Percentiles rank a stretch among this genome's conserved stretches.
Evolutionary conservation across 2,329 filamentous ascomycete genomes (phyloP).

Genomic region (Coniochaeta sp.): DNA sequence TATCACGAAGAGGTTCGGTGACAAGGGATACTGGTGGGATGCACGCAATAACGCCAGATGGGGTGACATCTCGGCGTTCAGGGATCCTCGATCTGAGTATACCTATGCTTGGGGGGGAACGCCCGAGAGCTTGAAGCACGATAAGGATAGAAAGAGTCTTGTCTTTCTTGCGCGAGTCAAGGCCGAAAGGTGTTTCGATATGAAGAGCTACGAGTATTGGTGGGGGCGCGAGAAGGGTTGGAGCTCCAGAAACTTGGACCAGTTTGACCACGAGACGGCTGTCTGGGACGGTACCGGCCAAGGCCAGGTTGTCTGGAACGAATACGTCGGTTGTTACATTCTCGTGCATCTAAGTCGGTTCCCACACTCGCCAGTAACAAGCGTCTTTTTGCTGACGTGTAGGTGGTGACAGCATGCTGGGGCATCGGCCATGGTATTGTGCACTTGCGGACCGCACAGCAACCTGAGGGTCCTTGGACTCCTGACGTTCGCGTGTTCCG

Average conservation of each 20-base stretch:
- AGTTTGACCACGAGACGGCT: slow-evolving; percentile 26
- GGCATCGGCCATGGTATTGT: slow-evolving; percentile 11
- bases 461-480: slow-evolving; percentile 28
- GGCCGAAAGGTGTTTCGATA: slow-evolving; percentile 25
- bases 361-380: neutral
- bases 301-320: slow-evolving; percentile 28
- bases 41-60: slow-evolving; percentile 21
- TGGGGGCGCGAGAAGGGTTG: slow-evolving; percentile 29
- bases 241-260: slow-evolving; percentile 21
- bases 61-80: slow-evolving; percentile 28
- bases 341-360: slow-evolving; percentile 23
- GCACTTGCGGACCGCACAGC: slow-evolving; percentile 17
- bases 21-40: slow-evolving; percentile 28
- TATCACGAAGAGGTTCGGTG: slow-evolving; percentile 23
- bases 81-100: slow-evolving; percentile 27
- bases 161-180: slow-evolving; percentile 28
- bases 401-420: neutral
- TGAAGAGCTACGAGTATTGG: slow-evolving; percentile 30
- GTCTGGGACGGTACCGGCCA: slow-evolving; percentile 29
- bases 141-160: slow-evolving; percentile 18
- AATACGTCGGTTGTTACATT: slow-evolving; percentile 24
- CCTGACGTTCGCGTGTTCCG: slow-evolving; percentile 25
- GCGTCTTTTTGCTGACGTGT: neutral
- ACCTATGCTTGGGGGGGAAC: slow-evolving; percentile 30
- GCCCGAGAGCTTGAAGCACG: slow-evolving; percentile 18